Evolutionary conservation across 352 stramenopile genomes (phyloP).

Genomic region (Phytophthora pinifolia): DNA sequence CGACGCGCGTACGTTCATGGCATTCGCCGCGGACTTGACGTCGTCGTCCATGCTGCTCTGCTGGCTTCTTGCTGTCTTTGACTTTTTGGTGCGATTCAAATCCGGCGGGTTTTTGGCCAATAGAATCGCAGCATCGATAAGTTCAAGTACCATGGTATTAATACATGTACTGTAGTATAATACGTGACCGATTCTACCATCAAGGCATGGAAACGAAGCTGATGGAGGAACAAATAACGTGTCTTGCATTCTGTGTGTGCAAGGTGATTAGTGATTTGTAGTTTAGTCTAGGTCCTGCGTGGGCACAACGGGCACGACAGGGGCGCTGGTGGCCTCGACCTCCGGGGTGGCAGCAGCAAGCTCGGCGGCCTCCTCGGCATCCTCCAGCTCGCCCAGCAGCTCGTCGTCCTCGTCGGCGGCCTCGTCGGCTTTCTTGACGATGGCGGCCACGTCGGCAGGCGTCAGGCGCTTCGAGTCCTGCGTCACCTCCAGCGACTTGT

Average conservation of each 20-base stretch:
- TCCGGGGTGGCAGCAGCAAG: conserved; percentile 35
- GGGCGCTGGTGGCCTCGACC: conserved; percentile 26
- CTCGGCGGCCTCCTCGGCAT: conserved; percentile 54
- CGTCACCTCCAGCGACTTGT: conserved; percentile 76
- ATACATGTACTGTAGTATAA: background rate
- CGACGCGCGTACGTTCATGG: conserved; percentile 48
- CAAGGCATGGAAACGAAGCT: background rate
- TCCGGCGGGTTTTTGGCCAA: conserved; percentile 25
- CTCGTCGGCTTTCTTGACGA: conserved; percentile 86
- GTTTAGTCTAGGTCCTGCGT: conserved; percentile 87
- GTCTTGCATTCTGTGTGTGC: conserved; percentile 29
- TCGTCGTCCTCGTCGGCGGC: conserved; percentile 83
- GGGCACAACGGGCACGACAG: conserved; percentile 39
- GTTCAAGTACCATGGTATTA: too few species aligned
- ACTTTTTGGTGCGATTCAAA: conserved; percentile 10
- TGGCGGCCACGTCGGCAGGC: conserved; percentile 60
- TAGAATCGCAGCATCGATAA: conserved; percentile 8
- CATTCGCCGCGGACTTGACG: conserved; percentile 49
- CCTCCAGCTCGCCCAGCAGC: conserved; percentile 72
- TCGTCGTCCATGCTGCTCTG: conserved; percentile 43
- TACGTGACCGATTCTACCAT: conserved; percentile 9
- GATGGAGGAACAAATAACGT: conserved; percentile 27
- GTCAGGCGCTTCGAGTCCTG: conserved; percentile 75
- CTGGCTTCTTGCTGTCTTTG: conserved; percentile 16
- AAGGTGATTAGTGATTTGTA: conserved; percentile 38